These are phyloP conservation scores for Tympanopsis confertula DNA, from an alignment of 2,329 filamentous ascomycete species.

Conservation along the genomic window DNA sequence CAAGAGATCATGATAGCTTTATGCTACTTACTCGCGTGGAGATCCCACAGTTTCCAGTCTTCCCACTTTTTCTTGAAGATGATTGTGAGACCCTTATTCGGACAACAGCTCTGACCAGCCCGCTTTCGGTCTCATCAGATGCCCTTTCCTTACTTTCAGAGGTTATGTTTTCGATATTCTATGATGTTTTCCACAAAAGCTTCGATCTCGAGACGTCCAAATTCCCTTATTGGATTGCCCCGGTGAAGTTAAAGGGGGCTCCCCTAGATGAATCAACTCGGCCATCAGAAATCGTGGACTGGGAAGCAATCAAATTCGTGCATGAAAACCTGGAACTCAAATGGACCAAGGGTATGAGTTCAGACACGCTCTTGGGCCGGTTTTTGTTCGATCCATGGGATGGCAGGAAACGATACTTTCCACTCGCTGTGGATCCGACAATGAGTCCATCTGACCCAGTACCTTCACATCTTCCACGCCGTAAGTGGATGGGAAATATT, in stretches of 20 bases:
- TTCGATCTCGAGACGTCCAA: constrained; percentile 53
- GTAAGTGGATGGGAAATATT: constrained; percentile 46
- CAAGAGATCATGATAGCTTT: constrained; percentile 47
- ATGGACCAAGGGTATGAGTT: constrained; percentile 27
- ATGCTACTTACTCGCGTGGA: constrained; percentile 57
- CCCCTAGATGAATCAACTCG: background rate
- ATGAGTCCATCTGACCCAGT: constrained; percentile 55
- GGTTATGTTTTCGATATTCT: constrained; percentile 68
- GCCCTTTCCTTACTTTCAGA: too few relatives aligned
- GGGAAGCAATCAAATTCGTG: constrained; percentile 38
- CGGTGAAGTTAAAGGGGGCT: constrained; percentile 25
- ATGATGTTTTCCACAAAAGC: constrained; percentile 79
- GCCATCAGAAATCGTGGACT: constrained; percentile 39
- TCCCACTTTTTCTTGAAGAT: constrained; percentile 62
- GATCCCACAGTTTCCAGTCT: constrained; percentile 53
- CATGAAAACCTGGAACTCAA: constrained; percentile 17
- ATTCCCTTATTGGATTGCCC: constrained; percentile 77
- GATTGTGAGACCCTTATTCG: constrained; percentile 46
- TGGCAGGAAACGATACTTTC: constrained; percentile 51
- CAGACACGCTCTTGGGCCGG: constrained; percentile 37
- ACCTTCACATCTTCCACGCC: constrained; percentile 37
- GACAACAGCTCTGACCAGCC: constrained; percentile 27
- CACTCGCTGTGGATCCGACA: constrained; percentile 37
- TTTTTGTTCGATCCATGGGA: constrained; percentile 46
- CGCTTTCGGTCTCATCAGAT: constrained; percentile 29